Percentiles rank a stretch among this genome's conserved stretches.
Evolutionary conservation across 192 early-diverging fungal species (phyloP).

Genomic region (Entrophospora sp.): DNA sequence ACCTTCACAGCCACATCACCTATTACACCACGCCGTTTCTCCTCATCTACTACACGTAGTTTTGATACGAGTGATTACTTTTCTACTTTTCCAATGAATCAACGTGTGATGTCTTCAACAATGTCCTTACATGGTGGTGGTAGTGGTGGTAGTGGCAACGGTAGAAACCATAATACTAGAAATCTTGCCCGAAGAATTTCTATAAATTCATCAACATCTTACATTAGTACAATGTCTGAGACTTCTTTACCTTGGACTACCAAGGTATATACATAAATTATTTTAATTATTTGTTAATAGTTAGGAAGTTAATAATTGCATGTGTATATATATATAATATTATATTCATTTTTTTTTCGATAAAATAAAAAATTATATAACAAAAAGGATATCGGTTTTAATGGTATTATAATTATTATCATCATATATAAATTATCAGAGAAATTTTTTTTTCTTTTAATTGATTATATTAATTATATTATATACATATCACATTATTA

Average conservation of each 20-base stretch:
- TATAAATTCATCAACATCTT: slow-evolving; percentile 24
- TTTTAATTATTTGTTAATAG: too few relatives aligned
- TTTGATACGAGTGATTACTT: slow-evolving; percentile 13
- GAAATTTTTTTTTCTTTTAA: too few relatives aligned
- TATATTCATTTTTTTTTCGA: neutral
- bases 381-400: slow-evolving; percentile 62
- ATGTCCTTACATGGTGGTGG: slow-evolving; percentile 8
- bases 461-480: too few relatives aligned
- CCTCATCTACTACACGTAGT: slow-evolving; percentile 16
- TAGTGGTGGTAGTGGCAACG: too few relatives aligned
- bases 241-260: slow-evolving; percentile 52
- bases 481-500: too few relatives aligned
- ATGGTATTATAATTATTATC: slow-evolving; percentile 55
- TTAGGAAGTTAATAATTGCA: too few relatives aligned
- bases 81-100: neutral
- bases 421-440: slow-evolving; percentile 11
- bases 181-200: slow-evolving; percentile 2
- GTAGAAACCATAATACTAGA: too few relatives aligned
- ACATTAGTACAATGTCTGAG: slow-evolving; percentile 42
- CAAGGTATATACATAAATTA: slow-evolving; percentile 17
- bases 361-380: too few relatives aligned
- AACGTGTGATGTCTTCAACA: slow-evolving; percentile 8
- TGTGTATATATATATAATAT: neutral
- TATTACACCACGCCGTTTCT: slow-evolving; percentile 7
- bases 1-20: neutral